Evolutionary conservation across 148 eudicot species (phyloP).

Genomic region (Vaccinium vitisidaea): DNA sequence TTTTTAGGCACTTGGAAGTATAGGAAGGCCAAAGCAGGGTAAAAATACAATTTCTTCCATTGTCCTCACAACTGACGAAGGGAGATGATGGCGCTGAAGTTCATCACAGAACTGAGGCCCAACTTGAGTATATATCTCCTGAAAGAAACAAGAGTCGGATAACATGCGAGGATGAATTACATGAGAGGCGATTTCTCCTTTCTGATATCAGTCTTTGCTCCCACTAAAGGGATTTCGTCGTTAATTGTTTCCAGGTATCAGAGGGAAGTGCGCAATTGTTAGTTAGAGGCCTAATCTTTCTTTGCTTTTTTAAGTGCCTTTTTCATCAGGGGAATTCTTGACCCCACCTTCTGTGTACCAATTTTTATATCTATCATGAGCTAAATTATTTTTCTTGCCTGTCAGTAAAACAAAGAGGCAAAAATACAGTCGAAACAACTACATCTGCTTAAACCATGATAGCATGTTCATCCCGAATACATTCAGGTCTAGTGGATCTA

Average conservation of each 20-base stretch:
- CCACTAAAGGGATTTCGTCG: neutral
- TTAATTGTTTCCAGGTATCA: neutral
- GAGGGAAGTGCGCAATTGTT: neutral
- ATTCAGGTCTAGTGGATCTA: neutral
- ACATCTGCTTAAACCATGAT: conserved; percentile 6
- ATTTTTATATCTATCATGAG: neutral
- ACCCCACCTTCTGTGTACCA: neutral
- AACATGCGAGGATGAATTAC: neutral
- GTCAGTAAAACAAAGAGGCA: too few relatives aligned
- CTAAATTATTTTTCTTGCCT: neutral
- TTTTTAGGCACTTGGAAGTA: neutral
- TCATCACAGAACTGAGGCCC: conserved; percentile 93
- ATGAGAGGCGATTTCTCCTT: neutral
- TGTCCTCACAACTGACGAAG: conserved; percentile 70
- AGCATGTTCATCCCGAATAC: neutral
- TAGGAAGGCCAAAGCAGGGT: neutral
- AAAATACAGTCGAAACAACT: neutral
- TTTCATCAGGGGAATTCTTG: neutral
- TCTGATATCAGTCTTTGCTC: neutral
- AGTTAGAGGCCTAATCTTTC: neutral
- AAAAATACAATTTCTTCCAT: neutral
- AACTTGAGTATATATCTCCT: conserved; percentile 93
- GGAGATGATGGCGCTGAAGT: conserved; percentile 80
- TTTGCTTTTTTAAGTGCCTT: neutral
- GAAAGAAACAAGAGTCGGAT: conserved; percentile 18